Evolutionary conservation across 345 rosid species (phyloP), one percentile per base, ranked within the genome.

Genomic region (Boechera stricta): DNA sequence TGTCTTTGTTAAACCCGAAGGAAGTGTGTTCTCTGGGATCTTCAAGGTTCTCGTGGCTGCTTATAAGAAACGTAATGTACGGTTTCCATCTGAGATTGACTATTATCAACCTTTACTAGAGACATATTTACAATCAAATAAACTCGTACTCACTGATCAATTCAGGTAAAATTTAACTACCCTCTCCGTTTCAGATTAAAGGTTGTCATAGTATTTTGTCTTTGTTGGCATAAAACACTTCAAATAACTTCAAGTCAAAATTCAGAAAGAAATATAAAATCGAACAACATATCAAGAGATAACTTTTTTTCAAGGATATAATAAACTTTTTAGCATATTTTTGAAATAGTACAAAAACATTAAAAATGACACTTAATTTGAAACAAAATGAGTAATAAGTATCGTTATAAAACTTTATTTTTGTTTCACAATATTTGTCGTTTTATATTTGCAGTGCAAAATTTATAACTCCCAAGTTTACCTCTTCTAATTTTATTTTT

Each of bases 1-100:
- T 75, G 75, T 91, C 5, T 81, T 79, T 61, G 86, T 80, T 2
- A 81, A 75, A 83, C 92, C 97, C 0, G 80, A 87, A 67, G 97
- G 93, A n/a, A 90, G 95, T 76, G 72, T 86, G 13, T 83, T 91
- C 67, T 77, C 87, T 5, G 73, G 88, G 18, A 77, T 90, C 36
- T 59, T 69, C 6, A 93, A 83, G 49, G 88, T 91, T 52, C 67
- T 87, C 5, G 86, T 74, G 3, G 90, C 86, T 1, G 93, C 93
- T 31, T 86, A 61, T 55, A 84, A 73, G 77, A 91, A 91, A 49
- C 81, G 93, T 0, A 53, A 60, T 39, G 62, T 81, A 71, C 44
- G 57, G 67, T 73, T 80, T 69, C 76, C 87, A 11, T 65, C 51
- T 10, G 84, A 67, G 4, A 77, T 11, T 35, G 70, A 39, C 12